A percentile compares a stretch with the other conserved stretches of the same genome.
Evolutionary conservation across 352 stramenopile genomes (phyloP).

Genomic region (Peronospora farinosa): DNA sequence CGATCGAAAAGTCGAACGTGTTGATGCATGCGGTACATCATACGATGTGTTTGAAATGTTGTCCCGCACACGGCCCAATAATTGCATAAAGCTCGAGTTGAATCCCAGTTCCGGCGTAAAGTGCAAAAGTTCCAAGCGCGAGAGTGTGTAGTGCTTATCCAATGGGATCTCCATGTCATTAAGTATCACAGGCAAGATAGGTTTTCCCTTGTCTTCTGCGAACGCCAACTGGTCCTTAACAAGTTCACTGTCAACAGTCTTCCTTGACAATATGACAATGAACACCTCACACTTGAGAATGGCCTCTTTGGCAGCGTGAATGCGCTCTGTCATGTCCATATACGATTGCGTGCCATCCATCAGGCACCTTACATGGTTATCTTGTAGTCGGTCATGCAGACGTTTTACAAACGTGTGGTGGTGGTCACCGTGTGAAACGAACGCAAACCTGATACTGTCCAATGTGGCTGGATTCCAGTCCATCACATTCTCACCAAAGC

Average conservation of each 20-base stretch:
- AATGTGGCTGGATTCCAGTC: slow-evolving; percentile 34
- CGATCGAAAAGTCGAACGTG: slow-evolving; percentile 28
- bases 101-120: slow-evolving; percentile 78
- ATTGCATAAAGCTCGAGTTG: slow-evolving; percentile 56
- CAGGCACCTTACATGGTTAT: slow-evolving; percentile 46
- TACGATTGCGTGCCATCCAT: slow-evolving; percentile 43
- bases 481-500: slow-evolving; percentile 30
- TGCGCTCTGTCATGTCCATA: slow-evolving; percentile 55
- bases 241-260: slow-evolving; percentile 61
- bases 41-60: slow-evolving; percentile 35
- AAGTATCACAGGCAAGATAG: slow-evolving; percentile 70
- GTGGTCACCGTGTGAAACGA: slow-evolving; percentile 67
- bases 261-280: slow-evolving; percentile 63
- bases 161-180: slow-evolving; percentile 68
- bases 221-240: slow-evolving; percentile 77
- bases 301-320: slow-evolving; percentile 64
- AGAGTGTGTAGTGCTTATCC: slow-evolving; percentile 75
- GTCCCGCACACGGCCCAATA: slow-evolving; percentile 45
- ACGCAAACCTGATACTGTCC: slow-evolving; percentile 48
- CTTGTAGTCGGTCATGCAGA: slow-evolving; percentile 49
- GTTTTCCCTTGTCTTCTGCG: slow-evolving; percentile 66
- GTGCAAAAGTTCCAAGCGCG: slow-evolving; percentile 62
- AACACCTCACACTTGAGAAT: slow-evolving; percentile 75
- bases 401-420: slow-evolving; percentile 57
- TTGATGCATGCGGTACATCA: slow-evolving; percentile 21